Conservation (phyloP, 2,329 filamentous ascomycete genomes). For the Aspergillus texensis region DNA sequence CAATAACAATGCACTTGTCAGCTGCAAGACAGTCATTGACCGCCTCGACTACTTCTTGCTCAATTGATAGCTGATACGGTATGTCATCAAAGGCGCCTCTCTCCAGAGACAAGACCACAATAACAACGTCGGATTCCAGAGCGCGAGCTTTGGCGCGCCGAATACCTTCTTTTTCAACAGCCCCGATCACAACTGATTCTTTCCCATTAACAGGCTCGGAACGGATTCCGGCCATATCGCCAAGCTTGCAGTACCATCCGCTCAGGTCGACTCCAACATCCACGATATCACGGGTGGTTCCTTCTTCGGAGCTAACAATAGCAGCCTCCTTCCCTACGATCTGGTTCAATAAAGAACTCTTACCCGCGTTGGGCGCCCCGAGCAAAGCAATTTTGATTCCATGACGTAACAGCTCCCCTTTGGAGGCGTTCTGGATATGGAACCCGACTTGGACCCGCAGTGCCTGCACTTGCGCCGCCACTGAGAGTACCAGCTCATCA, state of each 20-base stretch:
- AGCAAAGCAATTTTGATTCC: slow-evolving; percentile 86
- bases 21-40: slow-evolving; percentile 52
- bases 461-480: slow-evolving; percentile 63
- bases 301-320: slow-evolving; percentile 90
- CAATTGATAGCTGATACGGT: slow-evolving; percentile 41
- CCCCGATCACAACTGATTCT: slow-evolving; percentile 57
- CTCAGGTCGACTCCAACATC: slow-evolving; percentile 88
- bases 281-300: slow-evolving; percentile 91
- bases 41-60: slow-evolving; percentile 61
- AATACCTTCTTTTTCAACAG: slow-evolving; percentile 87
- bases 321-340: slow-evolving; percentile 91
- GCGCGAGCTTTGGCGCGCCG: slow-evolving; percentile 80
- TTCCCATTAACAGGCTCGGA: slow-evolving; percentile 35
- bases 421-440: slow-evolving; percentile 76
- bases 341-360: slow-evolving; percentile 89
- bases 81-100: slow-evolving; percentile 29
- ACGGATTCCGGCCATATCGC: slow-evolving; percentile 89
- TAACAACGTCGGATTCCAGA: slow-evolving; percentile 78
- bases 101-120: slow-evolving; percentile 79
- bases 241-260: slow-evolving; percentile 90
- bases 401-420: slow-evolving; percentile 79
- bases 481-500: slow-evolving; percentile 68
- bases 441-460: slow-evolving; percentile 66
- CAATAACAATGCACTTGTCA: slow-evolving; percentile 59
- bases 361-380: slow-evolving; percentile 91